Conservation (phyloP, 225 moss, liverwort and hornwort genomes). For the Sphagnum contortum region DNA sequence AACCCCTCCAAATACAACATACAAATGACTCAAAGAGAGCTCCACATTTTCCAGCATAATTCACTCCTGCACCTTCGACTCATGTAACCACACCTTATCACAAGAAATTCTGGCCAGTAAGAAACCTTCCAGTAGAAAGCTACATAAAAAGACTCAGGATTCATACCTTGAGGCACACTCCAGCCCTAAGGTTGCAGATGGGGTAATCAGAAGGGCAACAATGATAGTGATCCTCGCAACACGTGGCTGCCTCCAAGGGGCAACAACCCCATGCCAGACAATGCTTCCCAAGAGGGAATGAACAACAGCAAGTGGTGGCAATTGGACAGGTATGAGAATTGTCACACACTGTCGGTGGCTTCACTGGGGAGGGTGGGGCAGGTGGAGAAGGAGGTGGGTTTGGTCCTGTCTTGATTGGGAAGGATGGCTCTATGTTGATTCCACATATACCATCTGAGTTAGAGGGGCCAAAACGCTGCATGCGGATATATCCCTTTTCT, state of each 20-base stretch:
- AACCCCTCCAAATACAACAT: neutral
- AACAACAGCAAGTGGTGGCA: constrained; percentile 46
- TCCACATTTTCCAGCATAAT: neutral
- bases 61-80: neutral
- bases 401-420: no score
- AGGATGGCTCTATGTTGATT: no score
- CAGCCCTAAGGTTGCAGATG: constrained; percentile 5
- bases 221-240: constrained; percentile 68
- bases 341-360: constrained; percentile 12
- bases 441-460: no score
- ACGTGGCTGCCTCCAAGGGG: constrained; percentile 53
- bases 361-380: no score
- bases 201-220: constrained; percentile 26
- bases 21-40: neutral
- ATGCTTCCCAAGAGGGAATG: constrained; percentile 39
- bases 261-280: constrained; percentile 77
- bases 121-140: neutral
- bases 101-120: neutral
- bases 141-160: neutral
- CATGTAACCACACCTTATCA: neutral
- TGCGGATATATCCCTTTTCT: no score
- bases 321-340: constrained; percentile 41
- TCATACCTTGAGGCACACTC: constrained; percentile 35
- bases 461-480: no score
- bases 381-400: no score